Conservation (phyloP, 108 stramenopile species). For the Cyclotella choctawhatcheeana region DNA sequence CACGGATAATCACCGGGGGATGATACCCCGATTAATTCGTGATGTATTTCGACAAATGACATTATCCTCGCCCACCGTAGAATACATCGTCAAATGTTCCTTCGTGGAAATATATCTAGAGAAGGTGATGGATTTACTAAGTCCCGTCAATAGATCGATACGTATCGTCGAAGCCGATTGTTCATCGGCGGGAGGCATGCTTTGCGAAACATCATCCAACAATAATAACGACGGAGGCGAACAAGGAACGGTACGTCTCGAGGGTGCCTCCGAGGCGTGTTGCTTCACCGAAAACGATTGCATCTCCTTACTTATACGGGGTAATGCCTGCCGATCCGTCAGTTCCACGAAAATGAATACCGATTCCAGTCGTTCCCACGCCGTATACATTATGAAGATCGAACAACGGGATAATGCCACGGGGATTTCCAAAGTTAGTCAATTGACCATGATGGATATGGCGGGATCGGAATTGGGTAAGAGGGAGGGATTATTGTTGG, state of each 20-base stretch:
- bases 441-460: constrained; percentile 83
- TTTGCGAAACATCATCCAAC: background rate
- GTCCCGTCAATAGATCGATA: constrained; percentile 51
- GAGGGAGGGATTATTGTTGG: constrained; percentile 21
- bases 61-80: constrained; percentile 49
- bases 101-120: constrained; percentile 98
- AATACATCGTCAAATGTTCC: constrained; percentile 84
- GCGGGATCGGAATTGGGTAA: constrained; percentile 85
- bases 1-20: too few relatives aligned
- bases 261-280: constrained; percentile 70
- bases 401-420: constrained; percentile 63
- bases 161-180: constrained; percentile 18
- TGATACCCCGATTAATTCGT: constrained; percentile 67
- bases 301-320: constrained; percentile 70
- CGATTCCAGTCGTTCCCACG: constrained; percentile 88
- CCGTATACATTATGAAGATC: constrained; percentile 75
- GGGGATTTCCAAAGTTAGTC: constrained; percentile 53
- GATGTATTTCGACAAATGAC: constrained; percentile 66
- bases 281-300: constrained; percentile 76
- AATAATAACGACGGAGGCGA: background rate
- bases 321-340: constrained; percentile 78
- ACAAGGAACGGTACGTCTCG: constrained; percentile 42
- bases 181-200: constrained; percentile 2
- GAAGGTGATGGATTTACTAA: constrained; percentile 88
- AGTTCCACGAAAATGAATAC: constrained; percentile 80